Base-by-base conservation (phyloP, 2,329 filamentous ascomycete genomes). In the Tolypocladium cylindrosporum region DNA sequence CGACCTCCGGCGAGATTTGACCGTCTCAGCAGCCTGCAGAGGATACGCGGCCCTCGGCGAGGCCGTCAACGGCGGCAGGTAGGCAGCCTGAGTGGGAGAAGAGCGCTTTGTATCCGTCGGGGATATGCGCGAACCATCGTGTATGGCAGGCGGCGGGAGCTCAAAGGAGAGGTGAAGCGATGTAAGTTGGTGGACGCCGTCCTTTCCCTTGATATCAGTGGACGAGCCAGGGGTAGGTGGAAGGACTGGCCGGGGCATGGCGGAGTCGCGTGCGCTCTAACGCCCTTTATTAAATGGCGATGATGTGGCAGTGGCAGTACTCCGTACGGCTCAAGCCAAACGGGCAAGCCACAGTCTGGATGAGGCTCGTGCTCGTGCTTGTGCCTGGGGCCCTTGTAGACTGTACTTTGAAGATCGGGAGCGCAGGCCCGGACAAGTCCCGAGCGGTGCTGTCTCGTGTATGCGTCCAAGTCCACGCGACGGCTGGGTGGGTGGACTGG, bases 161-260 rank as follows among this genome's bases (percentile, higher is more conserved):
- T 88, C 81, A 69, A 94, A 91, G 55, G 85, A 79, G 61, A 85
- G 77, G 65, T 91, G 89, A 31, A 88, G 75, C 43, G 80, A 77
- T 45, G 79, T 74, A 52, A 87, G 78, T 60, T 82, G 80, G 55
- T 79, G 77, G n/a, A 78, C 77, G 60, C 84, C 84, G 72, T 88
- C 86, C 72, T 90, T 85, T 62, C 84, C 86, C 58, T 84, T 82
- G 69, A 94, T 89, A 68, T 94, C 90, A 55, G 88, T 88, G 40
- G 89, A 93, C 13, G 89, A 89, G 56, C 84, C 86, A 45, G 90
- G 91, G 54, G 90, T 95, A 50, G 87, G 89, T 51, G 88, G 90
- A 43, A 71, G 63, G 9, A 60, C 61, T 39, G 70, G 69, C 54
- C 64, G 69, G 62, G 71, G 69, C 71, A 72, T 72, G 57, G 59